Base-by-base conservation (phyloP, 1,284 basidiomycete species). In the Lignosus rhinocerotis region DNA sequence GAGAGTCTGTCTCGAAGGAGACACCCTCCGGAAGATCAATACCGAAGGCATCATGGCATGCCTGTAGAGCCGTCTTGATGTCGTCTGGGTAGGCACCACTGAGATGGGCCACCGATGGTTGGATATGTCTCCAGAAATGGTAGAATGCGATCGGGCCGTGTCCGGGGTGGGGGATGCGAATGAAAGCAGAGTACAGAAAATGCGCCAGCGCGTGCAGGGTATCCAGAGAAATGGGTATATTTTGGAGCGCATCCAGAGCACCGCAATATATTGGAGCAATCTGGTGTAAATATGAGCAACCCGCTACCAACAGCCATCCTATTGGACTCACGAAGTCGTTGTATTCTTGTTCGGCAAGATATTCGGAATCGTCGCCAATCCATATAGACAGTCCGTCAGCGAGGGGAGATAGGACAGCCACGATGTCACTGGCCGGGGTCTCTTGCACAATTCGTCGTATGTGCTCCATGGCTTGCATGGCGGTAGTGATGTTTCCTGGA, bases 121-220 rank as follows among this genome's bases (percentile, higher is more conserved):
- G 49, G 16, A 63, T 44, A 17, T 47, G 19, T 1, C 25, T 41
- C 68, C 68, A 69, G 36, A 69, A 69, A 1, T 58, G 51, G 52
- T 46, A 60, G 61, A 87, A 87, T 1, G 79, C 76, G 8, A 78
- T 62, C 0, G 80, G 78, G 3, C 81, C 84, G 16, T 74, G 69
- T 6, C 77, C 79, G 1, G 80, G 77, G 1, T 70, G 63, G 0
- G 77, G 77, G 39, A 81, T 75, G 21, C 77, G 79, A 12, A 73
- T 68, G 67, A 86, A 83, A 0, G 76, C 77, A 30, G 83, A 77
- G 25, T 72, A 66, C 8, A 86, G 68, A 63, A 85, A 77, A 21
- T 68, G 67, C 39, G 78, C 73, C 16, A 80, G 67, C 14, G 68
- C 58, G 17, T 72, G 55, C 16, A 87, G 74, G 19, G 67, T 72